A percentile compares a stretch with the other conserved stretches of the same genome.
Conservation (phyloP, 176 grass and related monocot species). For the Avena eriantha region DNA sequence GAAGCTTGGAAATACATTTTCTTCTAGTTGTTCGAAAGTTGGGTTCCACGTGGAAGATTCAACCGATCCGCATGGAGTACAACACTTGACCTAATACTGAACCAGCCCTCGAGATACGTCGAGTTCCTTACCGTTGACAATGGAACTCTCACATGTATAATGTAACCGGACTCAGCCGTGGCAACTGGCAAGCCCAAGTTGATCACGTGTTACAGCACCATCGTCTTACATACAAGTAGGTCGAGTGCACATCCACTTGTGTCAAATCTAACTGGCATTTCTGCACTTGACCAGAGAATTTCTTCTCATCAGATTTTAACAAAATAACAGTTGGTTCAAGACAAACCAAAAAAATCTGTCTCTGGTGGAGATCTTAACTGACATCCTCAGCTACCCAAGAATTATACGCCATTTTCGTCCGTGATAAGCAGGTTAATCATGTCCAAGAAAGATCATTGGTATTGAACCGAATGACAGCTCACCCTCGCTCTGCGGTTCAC, state of each 20-base stretch:
- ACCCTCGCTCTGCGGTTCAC: constrained; percentile 24
- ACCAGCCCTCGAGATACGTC: not conserved
- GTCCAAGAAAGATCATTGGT: constrained; percentile 27
- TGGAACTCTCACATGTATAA: not conserved
- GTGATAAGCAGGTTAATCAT: constrained; percentile 31
- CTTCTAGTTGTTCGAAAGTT: too few species aligned
- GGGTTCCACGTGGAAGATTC: too few species aligned
- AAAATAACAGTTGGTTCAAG: not conserved
- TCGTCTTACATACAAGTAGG: constrained; percentile 2
- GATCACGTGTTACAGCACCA: constrained; percentile 22
- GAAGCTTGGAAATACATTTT: too few species aligned
- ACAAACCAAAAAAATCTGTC: constrained; percentile 26
- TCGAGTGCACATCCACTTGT: constrained; percentile 17
- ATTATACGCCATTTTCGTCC: not conserved
- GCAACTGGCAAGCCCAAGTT: constrained; percentile 19
- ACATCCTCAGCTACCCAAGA: too few species aligned
- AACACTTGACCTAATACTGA: not conserved
- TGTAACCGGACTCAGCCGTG: not conserved
- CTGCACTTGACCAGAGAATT: not conserved
- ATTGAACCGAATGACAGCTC: constrained; percentile 27
- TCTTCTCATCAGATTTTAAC: not conserved
- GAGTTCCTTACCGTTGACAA: constrained; percentile 18
- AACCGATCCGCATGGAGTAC: not conserved
- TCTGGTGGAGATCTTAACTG: constrained; percentile 41
- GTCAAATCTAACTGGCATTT: not conserved